Evolutionary conservation across 2,329 filamentous ascomycete genomes (phyloP).

Genomic region (Chalaropsis ovoidea): DNA sequence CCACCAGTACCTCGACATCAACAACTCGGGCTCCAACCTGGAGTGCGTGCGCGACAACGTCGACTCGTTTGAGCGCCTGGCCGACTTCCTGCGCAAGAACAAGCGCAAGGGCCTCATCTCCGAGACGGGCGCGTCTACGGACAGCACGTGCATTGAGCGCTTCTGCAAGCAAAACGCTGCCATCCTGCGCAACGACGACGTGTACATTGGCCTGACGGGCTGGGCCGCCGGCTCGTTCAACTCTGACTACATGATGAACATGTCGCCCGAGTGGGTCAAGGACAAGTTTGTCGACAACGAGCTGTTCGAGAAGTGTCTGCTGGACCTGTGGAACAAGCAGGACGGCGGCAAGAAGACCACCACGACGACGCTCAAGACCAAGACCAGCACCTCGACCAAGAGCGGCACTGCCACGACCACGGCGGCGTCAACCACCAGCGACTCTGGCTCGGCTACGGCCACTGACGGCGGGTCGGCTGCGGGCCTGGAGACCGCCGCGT

Average conservation of each 20-base stretch:
- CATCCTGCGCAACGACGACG: conserved; percentile 40
- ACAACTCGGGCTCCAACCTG: conserved; percentile 44
- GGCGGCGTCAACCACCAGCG: background rate
- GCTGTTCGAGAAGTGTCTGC: conserved; percentile 29
- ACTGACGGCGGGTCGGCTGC: background rate
- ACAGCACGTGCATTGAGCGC: conserved; percentile 34
- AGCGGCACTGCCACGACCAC: background rate
- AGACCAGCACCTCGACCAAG: background rate
- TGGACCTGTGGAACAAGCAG: conserved; percentile 26
- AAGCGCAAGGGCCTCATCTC: conserved; percentile 39
- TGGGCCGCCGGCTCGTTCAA: conserved; percentile 41
- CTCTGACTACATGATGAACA: conserved; percentile 35
- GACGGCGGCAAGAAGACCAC: background rate
- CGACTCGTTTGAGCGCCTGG: conserved; percentile 39
- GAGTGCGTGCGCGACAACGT: conserved; percentile 47
- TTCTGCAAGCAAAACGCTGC: conserved; percentile 41
- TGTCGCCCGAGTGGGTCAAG: conserved; percentile 35
- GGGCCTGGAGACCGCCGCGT: background rate
- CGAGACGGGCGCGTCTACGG: conserved; percentile 39
- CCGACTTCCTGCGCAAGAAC: conserved; percentile 37
- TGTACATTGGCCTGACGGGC: conserved; percentile 39
- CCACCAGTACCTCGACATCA: conserved; percentile 51
- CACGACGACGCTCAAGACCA: background rate
- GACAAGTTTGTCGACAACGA: conserved; percentile 24
- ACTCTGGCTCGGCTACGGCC: background rate